Evolutionary conservation across 2,329 filamentous ascomycete species (phyloP), one percentile per base, ranked within the genome.

Genomic region (Fusarium tupiense): DNA sequence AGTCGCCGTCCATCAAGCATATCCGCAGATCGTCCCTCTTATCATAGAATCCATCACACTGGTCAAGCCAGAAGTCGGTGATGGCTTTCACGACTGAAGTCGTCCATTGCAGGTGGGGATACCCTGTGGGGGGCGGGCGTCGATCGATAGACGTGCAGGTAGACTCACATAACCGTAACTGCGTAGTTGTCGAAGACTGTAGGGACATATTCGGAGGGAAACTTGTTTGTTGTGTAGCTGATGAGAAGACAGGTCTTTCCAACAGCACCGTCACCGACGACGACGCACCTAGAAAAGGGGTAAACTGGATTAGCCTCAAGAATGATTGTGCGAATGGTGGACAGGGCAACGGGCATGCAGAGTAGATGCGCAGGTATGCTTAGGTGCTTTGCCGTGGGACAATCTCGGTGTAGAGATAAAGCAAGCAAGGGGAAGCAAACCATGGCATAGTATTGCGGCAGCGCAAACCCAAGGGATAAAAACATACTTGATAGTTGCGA

Each of bases 121-220:
- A 61, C 50, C 47, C 44, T 66, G 53, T 65, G 64, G 61, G 61
- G 68, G 67, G 71, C 47, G 72, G 63, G 60, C 29, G 64, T 67
- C 71, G 69, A 64, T 69, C 67, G 58, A 69, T 57, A 57, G 57
- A 63, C 46, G 61, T 69, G 61, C 69, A 71, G 64, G 73, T 78
- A 70, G 64, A 92, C 95, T 92, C 89, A 98, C 96, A 99, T 99
- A 78, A 99, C 96, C 77, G 96, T 99, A 83, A 99, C 96, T 67
- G 96, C 96, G 90, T 99, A 99, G 87, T 99, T 99, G 85, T 99
- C 96, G 85, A 99, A 99, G 75, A 99, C 96, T 37, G 96, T 99
- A 60, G 96, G 96, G 67, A 99, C 96, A 85, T 99, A 99, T 95
- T 99, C 96, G 80, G 95, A 98, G 41, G 96, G 96, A 85, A 99